Percentiles rank a stretch among this genome's conserved stretches.
Conservation (phyloP, 768 basidiomycete genomes). For the Neoboletus brunneissimus region DNA sequence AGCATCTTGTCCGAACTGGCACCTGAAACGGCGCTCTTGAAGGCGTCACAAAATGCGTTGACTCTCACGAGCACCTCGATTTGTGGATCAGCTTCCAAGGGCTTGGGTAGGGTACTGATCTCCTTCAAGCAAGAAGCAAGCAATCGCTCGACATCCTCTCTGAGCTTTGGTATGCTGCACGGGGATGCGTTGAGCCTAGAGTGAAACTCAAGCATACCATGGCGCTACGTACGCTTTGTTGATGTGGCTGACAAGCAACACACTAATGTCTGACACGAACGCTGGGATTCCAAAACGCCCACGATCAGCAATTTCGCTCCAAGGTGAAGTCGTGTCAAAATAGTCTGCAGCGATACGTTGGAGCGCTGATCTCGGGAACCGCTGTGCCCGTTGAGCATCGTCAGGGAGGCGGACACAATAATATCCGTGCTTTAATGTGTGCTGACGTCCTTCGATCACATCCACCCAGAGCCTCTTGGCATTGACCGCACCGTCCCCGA, state of each 20-base stretch:
- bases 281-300: conserved; percentile 52
- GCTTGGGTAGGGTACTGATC: conserved; percentile 41
- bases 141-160: conserved; percentile 37
- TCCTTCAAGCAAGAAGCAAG: conserved; percentile 36
- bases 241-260: conserved; percentile 51
- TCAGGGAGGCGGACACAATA: conserved; percentile 66
- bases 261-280: conserved; percentile 52
- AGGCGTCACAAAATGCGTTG: conserved; percentile 43
- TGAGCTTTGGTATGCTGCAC: conserved; percentile 48
- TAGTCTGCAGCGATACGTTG: conserved; percentile 40
- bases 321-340: conserved; percentile 49
- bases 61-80: conserved; percentile 46
- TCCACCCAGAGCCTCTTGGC: conserved; percentile 46
- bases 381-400: conserved; percentile 47
- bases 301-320: conserved; percentile 46
- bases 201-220: background rate
- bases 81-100: conserved; percentile 38
- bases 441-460: conserved; percentile 45
- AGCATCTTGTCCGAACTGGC: conserved; percentile 34
- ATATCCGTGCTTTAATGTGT: conserved; percentile 55
- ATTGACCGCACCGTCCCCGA: conserved; percentile 43
- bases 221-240: conserved; percentile 44
- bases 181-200: background rate
- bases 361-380: conserved; percentile 36
- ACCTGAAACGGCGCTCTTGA: conserved; percentile 35